A percentile compares a stretch with the other conserved stretches of the same genome.
Evolutionary conservation across 768 basidiomycete species (phyloP).

Genomic region (Lentinula raphanica): DNA sequence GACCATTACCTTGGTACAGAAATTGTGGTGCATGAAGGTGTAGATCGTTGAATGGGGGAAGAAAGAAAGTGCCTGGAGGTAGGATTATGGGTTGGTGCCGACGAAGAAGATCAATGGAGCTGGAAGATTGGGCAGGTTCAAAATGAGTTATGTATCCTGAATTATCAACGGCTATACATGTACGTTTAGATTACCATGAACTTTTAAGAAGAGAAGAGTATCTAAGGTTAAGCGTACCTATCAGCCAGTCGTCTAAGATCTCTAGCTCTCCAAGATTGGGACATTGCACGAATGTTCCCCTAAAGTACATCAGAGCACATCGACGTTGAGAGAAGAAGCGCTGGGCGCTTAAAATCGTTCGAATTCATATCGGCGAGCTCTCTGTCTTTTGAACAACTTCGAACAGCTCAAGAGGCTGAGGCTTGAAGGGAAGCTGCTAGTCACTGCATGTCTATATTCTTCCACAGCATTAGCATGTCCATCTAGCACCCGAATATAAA

Average conservation of each 20-base stretch:
- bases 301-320: conserved; percentile 32
- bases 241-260: conserved; percentile 48
- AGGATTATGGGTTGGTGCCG: conserved; percentile 22
- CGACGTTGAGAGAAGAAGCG: no score
- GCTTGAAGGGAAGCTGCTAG: no score
- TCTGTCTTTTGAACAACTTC: no score
- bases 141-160: conserved; percentile 51
- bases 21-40: conserved; percentile 90
- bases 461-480: no score
- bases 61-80: conserved; percentile 54
- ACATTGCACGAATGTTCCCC: conserved; percentile 57
- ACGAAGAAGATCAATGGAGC: conserved; percentile 30
- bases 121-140: conserved; percentile 28
- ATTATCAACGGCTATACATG: conserved; percentile 20
- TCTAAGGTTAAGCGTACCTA: no score
- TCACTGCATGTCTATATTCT: no score
- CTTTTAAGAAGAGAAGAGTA: no score
- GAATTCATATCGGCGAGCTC: no score
- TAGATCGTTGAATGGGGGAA: conserved; percentile 79
- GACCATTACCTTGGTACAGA: conserved; percentile 80
- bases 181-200: no score
- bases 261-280: conserved; percentile 46
- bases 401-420: no score
- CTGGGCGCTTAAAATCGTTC: no score
- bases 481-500: no score